Evolutionary conservation across 192 early-diverging fungal genomes (phyloP).

Genomic region (Backusella australiensis): DNA sequence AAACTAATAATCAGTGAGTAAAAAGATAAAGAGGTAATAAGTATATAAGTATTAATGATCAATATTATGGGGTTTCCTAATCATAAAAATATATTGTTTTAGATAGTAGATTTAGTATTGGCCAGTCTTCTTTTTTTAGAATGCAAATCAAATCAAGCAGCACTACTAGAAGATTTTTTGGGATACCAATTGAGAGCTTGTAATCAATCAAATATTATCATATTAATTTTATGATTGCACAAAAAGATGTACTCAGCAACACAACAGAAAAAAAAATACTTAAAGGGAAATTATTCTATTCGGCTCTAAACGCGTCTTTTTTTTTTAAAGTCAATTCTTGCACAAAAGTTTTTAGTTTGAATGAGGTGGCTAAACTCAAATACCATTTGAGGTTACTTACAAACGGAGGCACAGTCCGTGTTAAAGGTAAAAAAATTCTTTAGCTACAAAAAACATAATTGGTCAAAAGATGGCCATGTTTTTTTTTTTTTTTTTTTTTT

Average conservation of each 20-base stretch:
- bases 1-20: not conserved
- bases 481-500: too few species aligned
- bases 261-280: not conserved
- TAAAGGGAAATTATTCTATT: not conserved
- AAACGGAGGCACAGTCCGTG: not conserved
- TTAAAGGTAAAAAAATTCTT: not conserved
- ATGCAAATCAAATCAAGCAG: not conserved
- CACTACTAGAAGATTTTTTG: not conserved
- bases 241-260: not conserved
- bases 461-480: not conserved
- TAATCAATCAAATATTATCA: not conserved
- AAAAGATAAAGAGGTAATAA: not conserved
- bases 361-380: not conserved
- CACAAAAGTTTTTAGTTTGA: not conserved
- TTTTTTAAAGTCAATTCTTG: not conserved
- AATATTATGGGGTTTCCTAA: not conserved
- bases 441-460: not conserved
- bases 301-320: not conserved
- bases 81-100: not conserved
- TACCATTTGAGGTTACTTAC: not conserved
- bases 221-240: not conserved
- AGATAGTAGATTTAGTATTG: not conserved
- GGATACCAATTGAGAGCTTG: not conserved
- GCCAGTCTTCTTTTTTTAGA: not conserved
- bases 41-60: too few species aligned